Evolutionary conservation across 2,329 filamentous ascomycete genomes (phyloP), one percentile per base, ranked within the genome.

Genomic region (Trichoderma semiorbis): DNA sequence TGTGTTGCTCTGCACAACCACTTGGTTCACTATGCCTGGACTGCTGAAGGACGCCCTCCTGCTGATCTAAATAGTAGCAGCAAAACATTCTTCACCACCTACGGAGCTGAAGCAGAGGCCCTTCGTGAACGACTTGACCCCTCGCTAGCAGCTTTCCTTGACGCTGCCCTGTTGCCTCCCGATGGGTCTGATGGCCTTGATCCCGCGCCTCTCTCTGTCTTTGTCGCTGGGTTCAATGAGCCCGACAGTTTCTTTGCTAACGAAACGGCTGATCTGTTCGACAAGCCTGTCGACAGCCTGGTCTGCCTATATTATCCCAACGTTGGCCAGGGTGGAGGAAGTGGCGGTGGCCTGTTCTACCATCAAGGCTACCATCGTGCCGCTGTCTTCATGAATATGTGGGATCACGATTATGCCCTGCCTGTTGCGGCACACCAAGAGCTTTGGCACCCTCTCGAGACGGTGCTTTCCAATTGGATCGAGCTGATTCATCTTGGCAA

Each of bases 1-100:
- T 80, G 79, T 72, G 77, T 74, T 21, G 75, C 75, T 73, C 76
- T 80, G 32, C 77, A 81, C 69, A 79, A 81, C 50, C 78, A 79
- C 57, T 75, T 81, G 58, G 73, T 78, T 7, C 73, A 77, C 61
- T 76, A 79, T 65, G 69, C 75, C 70, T 77, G 75, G 74, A 57
- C 74, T 50, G 74, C 77, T 39, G 76, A 78, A 72, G 76, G 77
- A 10, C 74, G 73, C 30, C 60, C 70, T 3, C 47, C 63, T 14
- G 47, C 71, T 64, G 75, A 24, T 32, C 26, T 50, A 11, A 26
- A n/a, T 2, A n/a, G 12, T 7, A 69, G 24, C 26, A 61, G 26
- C 1, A 60, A 32, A 2, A 69, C 53, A 18, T 58, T 58, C 24
- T 69, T 69, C 12, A 69, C 34, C 34, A 16, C 34, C 26, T 24